phyloP scores from a whole-genome alignment of 805 yeast genomes.

The Tetrapisispora iriomotensis region DNA sequence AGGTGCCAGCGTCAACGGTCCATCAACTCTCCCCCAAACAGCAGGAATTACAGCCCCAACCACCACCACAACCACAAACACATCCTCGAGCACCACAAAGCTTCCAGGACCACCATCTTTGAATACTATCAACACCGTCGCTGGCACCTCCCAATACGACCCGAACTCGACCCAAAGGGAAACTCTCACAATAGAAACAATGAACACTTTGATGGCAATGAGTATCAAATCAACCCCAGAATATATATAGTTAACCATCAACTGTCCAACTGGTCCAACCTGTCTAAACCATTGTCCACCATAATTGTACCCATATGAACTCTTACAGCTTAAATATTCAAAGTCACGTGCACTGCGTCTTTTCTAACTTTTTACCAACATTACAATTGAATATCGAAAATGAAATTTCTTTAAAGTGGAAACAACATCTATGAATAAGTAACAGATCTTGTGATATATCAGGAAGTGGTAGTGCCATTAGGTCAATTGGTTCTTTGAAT shows the following conservation, averaged over 20 bases:
- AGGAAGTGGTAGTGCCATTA: neutral
- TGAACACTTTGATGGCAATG: conserved; percentile 24
- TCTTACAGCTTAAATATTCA: too few species aligned
- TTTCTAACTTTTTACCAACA: too few species aligned
- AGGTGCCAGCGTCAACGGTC: conserved; percentile 2
- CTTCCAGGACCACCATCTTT: too few species aligned
- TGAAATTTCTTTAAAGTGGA: too few species aligned
- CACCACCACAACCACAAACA: conserved; percentile 3
- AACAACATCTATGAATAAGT: too few species aligned
- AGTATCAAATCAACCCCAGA: conserved; percentile 28
- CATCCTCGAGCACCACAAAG: neutral
- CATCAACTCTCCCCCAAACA: neutral
- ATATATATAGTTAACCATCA: conserved; percentile 13
- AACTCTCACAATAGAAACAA: conserved; percentile 20
- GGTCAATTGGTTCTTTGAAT: too few species aligned
- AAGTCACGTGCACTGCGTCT: too few species aligned
- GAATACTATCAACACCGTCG: neutral
- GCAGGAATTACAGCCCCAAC: conserved; percentile 6
- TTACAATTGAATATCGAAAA: too few species aligned
- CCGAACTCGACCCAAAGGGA: conserved; percentile 6
- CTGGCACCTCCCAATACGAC: conserved; percentile 6
- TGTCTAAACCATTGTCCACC: neutral
- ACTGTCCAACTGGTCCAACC: neutral
- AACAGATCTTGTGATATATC: too few species aligned
- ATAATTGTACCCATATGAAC: too few species aligned